Conservation (phyloP, 352 stramenopile genomes). For the Halophytophthora polymorphica region DNA sequence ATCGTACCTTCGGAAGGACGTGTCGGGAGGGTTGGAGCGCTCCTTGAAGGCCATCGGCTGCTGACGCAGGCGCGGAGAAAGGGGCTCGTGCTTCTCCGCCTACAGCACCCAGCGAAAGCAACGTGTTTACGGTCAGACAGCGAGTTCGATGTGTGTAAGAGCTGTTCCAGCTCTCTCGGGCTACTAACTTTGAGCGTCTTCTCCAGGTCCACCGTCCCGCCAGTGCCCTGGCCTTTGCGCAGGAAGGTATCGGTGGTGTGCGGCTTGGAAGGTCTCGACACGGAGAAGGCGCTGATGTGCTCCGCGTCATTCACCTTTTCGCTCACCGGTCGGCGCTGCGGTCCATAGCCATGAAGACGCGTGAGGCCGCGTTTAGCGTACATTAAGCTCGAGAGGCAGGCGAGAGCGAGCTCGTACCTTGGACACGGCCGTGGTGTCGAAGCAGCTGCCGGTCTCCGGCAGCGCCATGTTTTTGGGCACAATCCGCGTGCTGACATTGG, state of each 20-base stretch:
- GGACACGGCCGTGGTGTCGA: slow-evolving; percentile 87
- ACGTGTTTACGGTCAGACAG: too few species aligned
- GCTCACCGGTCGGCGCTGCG: slow-evolving; percentile 65
- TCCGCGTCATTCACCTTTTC: slow-evolving; percentile 62
- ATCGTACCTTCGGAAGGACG: slow-evolving; percentile 63
- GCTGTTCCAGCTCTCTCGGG: neutral
- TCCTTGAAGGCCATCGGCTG: slow-evolving; percentile 88
- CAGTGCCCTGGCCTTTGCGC: slow-evolving; percentile 87
- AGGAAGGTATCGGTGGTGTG: slow-evolving; percentile 89
- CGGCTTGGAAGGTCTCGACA: slow-evolving; percentile 83
- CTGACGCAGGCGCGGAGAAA: slow-evolving; percentile 49
- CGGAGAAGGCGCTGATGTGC: slow-evolving; percentile 87
- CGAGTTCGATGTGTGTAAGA: slow-evolving; percentile 2
- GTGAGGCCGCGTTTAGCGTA: neutral
- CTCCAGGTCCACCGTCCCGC: slow-evolving; percentile 77
- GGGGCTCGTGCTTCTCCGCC: slow-evolving; percentile 34
- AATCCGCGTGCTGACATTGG: slow-evolving; percentile 81
- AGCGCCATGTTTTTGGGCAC: slow-evolving; percentile 73
- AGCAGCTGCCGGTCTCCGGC: slow-evolving; percentile 92
- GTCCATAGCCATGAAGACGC: neutral
- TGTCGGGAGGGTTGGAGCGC: slow-evolving; percentile 92
- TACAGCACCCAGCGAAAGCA: slow-evolving; percentile 1
- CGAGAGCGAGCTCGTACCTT: slow-evolving; percentile 35
- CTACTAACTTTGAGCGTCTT: slow-evolving; percentile 34
- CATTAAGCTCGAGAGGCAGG: neutral